phyloP scores from a whole-genome alignment of 331 rosid genomes.

The Quercus lobata region DNA sequence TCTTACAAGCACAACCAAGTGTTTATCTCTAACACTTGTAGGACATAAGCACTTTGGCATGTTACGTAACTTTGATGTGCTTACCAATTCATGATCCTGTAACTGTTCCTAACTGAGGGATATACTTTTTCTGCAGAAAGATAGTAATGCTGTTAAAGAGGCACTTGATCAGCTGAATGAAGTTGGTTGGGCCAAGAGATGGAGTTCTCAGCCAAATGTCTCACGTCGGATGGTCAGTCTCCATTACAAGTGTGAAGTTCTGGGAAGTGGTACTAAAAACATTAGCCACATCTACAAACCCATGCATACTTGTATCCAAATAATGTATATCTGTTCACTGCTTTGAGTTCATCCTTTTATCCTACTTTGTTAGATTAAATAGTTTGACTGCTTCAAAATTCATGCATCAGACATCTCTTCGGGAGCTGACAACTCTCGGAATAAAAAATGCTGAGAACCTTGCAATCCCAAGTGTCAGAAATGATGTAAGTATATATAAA shows the following conservation, averaged over 20 bases:
- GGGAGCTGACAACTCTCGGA: slow-evolving; percentile 81
- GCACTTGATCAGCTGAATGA: slow-evolving; percentile 77
- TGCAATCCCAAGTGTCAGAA: slow-evolving; percentile 94
- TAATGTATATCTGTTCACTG: slow-evolving; percentile 29
- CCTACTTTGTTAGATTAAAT: slow-evolving; percentile 6
- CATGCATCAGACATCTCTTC: slow-evolving; percentile 66
- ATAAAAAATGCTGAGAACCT: slow-evolving; percentile 89
- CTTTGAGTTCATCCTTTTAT: slow-evolving; percentile 11
- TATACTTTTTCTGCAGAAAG: slow-evolving; percentile 53
- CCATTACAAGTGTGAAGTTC: slow-evolving; percentile 46
- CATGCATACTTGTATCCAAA: slow-evolving; percentile 33
- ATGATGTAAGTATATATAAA: slow-evolving; percentile 56
- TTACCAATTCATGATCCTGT: too few relatives aligned
- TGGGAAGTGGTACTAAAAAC: slow-evolving; percentile 34
- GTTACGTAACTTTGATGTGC: neutral
- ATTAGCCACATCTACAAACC: slow-evolving; percentile 38
- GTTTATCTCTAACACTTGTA: neutral
- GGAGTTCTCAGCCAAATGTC: slow-evolving; percentile 95
- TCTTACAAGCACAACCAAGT: neutral
- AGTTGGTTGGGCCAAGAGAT: slow-evolving; percentile 91
- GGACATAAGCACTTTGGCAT: neutral
- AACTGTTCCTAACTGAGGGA: neutral
- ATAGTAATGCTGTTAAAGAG: slow-evolving; percentile 73
- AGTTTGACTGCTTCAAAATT: slow-evolving; percentile 27
- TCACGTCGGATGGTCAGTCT: slow-evolving; percentile 96